Conservation (phyloP, 257 asterid species). For the Euphrasia confusa region DNA sequence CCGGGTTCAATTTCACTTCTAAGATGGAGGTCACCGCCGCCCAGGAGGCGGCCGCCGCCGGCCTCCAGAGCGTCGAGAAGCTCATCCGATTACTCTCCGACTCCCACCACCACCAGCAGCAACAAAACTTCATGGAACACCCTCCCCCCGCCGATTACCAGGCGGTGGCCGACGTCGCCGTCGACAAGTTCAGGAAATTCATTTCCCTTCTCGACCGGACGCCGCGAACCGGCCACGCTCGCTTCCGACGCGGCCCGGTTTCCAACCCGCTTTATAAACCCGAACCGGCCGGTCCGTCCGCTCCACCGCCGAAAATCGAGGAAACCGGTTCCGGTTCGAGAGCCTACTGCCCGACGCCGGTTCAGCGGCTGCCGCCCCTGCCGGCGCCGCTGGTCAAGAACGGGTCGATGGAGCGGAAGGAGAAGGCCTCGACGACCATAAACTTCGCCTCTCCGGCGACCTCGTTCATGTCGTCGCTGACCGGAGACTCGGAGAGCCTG, state of each 20-base stretch:
- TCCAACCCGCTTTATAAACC: constrained; percentile 17
- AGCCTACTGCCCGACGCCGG: constrained; percentile 54
- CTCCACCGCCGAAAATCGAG: constrained; percentile 23
- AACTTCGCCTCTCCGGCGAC: constrained; percentile 55
- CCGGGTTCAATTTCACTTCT: constrained; percentile 29
- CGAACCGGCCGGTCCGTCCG: constrained; percentile 23
- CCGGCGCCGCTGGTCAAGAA: constrained; percentile 40
- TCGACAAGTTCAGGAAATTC: constrained; percentile 45
- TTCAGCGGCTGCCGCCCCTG: constrained; percentile 73
- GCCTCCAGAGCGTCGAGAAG: constrained; percentile 53
- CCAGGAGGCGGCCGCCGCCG: constrained; percentile 59
- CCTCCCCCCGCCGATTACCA: constrained; percentile 29
- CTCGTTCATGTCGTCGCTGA: constrained; percentile 43
- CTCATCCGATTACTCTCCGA: constrained; percentile 42
- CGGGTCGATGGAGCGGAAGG: constrained; percentile 53
- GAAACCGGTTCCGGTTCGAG: constrained; percentile 30
- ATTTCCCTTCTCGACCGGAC: constrained; percentile 44
- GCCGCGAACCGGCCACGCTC: constrained; percentile 55
- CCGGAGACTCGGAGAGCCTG: constrained; percentile 66
- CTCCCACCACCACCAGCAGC: constrained; percentile 31
- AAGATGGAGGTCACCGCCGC: constrained; percentile 53
- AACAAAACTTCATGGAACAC: constrained; percentile 27
- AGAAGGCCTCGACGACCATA: constrained; percentile 53
- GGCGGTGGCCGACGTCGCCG: constrained; percentile 55
- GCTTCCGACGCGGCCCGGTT: constrained; percentile 57